These are phyloP conservation scores for Meredithiella fracta DNA, from an alignment of 2,329 filamentous ascomycete genomes.

Conservation along the genomic window DNA sequence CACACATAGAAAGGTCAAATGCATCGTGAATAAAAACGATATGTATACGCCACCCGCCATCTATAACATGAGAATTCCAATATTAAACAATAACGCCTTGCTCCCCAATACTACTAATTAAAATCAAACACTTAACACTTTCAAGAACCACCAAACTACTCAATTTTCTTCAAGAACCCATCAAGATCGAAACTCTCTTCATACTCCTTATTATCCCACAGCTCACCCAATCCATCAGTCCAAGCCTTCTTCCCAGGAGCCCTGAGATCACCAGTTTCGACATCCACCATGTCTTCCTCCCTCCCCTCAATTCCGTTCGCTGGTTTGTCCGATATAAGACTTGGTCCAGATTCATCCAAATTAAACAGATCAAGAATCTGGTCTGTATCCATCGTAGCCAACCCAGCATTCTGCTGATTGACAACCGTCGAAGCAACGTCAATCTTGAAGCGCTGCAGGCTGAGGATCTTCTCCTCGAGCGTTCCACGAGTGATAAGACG, in stretches of 20 bases:
- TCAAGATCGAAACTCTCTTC: slow-evolving; percentile 96
- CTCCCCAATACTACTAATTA: slow-evolving; percentile 3
- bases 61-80: neutral
- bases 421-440: slow-evolving; percentile 96
- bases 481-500: slow-evolving; percentile 90
- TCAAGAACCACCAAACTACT: slow-evolving; percentile 23
- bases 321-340: slow-evolving; percentile 39
- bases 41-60: neutral
- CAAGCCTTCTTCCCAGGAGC: slow-evolving; percentile 95
- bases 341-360: slow-evolving; percentile 61
- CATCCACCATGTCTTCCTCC: slow-evolving; percentile 79
- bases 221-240: slow-evolving; percentile 82
- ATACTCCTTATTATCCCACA: slow-evolving; percentile 96
- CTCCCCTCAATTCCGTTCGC: slow-evolving; percentile 39
- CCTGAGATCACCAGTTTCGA: slow-evolving; percentile 82
- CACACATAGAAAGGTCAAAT: too few relatives aligned
- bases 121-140: slow-evolving; percentile 1
- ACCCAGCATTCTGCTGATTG: slow-evolving; percentile 93
- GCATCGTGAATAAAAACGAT: too few relatives aligned
- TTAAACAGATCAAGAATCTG: slow-evolving; percentile 96
- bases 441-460: slow-evolving; percentile 97
- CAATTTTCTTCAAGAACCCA: slow-evolving; percentile 90
- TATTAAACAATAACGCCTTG: slow-evolving; percentile 10
- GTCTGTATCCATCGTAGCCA: slow-evolving; percentile 94
- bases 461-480: slow-evolving; percentile 94